A percentile compares a stretch with the other conserved stretches of the same genome.
These are phyloP conservation scores for Candida insectorum DNA, from an alignment of 805 yeast species.

Conservation along the genomic window DNA sequence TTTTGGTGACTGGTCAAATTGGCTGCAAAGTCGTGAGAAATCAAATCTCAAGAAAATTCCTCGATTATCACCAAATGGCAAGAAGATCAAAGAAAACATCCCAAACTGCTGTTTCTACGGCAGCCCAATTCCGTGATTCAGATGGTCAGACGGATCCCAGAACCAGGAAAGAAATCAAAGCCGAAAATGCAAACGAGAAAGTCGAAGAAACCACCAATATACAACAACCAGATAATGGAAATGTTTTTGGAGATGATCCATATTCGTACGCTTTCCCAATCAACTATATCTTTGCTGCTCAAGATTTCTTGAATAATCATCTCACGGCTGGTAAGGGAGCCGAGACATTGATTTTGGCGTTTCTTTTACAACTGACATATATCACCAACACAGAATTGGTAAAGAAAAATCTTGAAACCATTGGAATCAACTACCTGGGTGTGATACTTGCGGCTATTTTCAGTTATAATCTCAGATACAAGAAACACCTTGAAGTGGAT, in stretches of 20 bases:
- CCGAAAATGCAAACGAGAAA: not conserved
- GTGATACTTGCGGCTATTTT: constrained; percentile 26
- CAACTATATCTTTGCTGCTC: constrained; percentile 26
- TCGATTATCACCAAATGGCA: constrained; percentile 7
- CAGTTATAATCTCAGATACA: constrained; percentile 19
- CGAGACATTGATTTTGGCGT: constrained; percentile 29
- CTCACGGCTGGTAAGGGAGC: constrained; percentile 27
- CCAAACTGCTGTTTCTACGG: constrained; percentile 10
- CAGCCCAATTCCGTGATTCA: constrained; percentile 12
- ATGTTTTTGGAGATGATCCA: constrained; percentile 15
- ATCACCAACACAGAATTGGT: constrained; percentile 17
- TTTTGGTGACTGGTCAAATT: too few relatives aligned
- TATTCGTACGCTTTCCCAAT: constrained; percentile 18
- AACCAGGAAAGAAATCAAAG: constrained; percentile 1
- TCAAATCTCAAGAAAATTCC: too few relatives aligned
- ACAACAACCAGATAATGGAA: constrained; percentile 1
- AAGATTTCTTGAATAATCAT: constrained; percentile 37
- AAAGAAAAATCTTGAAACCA: constrained; percentile 15
- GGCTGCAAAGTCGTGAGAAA: too few relatives aligned
- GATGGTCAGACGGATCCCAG: constrained; percentile 6
- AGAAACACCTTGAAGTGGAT: constrained; percentile 14
- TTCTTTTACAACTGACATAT: constrained; percentile 28
- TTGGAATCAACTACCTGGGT: constrained; percentile 35
- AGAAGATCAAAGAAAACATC: constrained; percentile 5
- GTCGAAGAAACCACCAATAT: constrained; percentile 1